Evolutionary conservation across 2,329 filamentous ascomycete species (phyloP).

Genomic region (Apiospora sp.): DNA sequence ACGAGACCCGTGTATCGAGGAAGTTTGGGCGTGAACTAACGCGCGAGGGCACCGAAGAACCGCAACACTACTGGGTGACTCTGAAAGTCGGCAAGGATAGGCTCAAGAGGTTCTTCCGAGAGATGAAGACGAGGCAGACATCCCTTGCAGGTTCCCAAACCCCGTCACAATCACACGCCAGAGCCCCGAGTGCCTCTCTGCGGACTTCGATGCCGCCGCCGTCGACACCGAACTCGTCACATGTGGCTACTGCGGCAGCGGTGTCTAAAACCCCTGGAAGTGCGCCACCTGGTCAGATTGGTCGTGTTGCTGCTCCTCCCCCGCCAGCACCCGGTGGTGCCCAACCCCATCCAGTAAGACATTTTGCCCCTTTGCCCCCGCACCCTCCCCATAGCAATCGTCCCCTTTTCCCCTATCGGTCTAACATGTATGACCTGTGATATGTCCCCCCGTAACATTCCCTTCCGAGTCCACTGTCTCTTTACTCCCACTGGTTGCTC

Average conservation of each 20-base stretch:
- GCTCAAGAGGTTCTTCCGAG: constrained; percentile 70
- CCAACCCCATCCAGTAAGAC: constrained; percentile 66
- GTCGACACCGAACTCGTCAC: constrained; percentile 42
- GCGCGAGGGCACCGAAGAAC: constrained; percentile 83
- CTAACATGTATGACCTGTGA: constrained; percentile 42
- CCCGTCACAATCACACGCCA: constrained; percentile 54
- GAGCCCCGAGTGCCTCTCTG: constrained; percentile 52
- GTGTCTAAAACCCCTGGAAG: constrained; percentile 31
- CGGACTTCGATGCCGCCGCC: constrained; percentile 47
- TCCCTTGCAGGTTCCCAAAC: constrained; percentile 53
- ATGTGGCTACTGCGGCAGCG: constrained; percentile 30
- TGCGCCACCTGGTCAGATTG: constrained; percentile 63
- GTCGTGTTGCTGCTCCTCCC: constrained; percentile 73
- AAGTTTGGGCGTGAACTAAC: constrained; percentile 66
- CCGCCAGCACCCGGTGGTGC: constrained; percentile 62
- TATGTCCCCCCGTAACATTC: constrained; percentile 23
- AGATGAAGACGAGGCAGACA: constrained; percentile 52
- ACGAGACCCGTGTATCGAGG: constrained; percentile 76
- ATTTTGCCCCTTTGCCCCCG: constrained; percentile 28
- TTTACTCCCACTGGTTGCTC: constrained; percentile 35
- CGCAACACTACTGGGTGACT: constrained; percentile 74
- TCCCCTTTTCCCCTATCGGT: constrained; percentile 43
- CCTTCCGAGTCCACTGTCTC: constrained; percentile 28
- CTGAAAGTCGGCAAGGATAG: constrained; percentile 77
- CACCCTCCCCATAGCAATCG: constrained; percentile 30